These are phyloP conservation scores for Aspergillus quadricinctus DNA, from an alignment of 2,329 filamentous ascomycete species.

Conservation along the genomic window DNA sequence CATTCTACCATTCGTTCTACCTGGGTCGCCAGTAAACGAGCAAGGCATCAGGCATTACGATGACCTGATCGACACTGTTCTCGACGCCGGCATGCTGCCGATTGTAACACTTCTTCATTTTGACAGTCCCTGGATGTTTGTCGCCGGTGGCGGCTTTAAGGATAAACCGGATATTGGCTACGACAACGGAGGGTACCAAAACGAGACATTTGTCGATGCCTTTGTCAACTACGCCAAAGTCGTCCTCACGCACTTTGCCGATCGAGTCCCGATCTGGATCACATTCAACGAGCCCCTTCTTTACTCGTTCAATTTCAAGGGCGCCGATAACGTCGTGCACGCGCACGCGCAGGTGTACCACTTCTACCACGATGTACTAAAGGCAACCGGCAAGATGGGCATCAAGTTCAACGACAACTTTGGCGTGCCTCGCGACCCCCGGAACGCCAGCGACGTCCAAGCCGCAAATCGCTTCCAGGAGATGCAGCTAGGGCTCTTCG, in stretches of 20 bases:
- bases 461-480: not conserved
- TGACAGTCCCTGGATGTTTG: constrained; percentile 24
- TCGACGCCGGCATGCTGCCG: constrained; percentile 43
- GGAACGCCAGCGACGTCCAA: not conserved
- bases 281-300: constrained; percentile 41
- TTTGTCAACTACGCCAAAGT: constrained; percentile 38
- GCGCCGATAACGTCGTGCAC: constrained; percentile 47
- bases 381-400: constrained; percentile 39
- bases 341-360: constrained; percentile 37
- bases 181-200: constrained; percentile 32
- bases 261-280: constrained; percentile 39
- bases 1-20: constrained; percentile 46
- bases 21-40: constrained; percentile 44
- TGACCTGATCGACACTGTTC: constrained; percentile 43
- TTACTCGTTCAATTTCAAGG: constrained; percentile 42
- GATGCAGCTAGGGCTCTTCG: constrained; percentile 36
- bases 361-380: constrained; percentile 39
- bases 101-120: constrained; percentile 40
- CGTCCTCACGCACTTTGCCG: constrained; percentile 35
- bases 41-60: constrained; percentile 46
- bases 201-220: constrained; percentile 38
- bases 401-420: constrained; percentile 50
- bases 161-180: constrained; percentile 18
- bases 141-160: constrained; percentile 13
- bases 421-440: constrained; percentile 29